Evolutionary conservation across 192 early-diverging fungal species (phyloP).

Genomic region (Entophlyctis luteolus): DNA sequence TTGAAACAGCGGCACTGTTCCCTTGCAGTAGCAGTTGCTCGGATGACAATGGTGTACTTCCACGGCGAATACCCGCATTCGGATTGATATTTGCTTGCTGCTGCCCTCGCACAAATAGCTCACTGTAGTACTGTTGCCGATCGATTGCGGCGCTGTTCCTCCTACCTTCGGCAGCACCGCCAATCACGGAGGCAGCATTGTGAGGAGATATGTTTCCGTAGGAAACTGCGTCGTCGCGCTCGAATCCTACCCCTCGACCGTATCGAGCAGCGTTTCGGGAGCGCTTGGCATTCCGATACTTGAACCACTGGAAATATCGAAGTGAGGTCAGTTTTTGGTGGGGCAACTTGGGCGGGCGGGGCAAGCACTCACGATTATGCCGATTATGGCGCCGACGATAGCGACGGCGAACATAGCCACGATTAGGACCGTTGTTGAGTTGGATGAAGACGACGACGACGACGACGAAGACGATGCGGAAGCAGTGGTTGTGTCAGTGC

Average conservation of each 20-base stretch:
- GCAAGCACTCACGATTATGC: neutral
- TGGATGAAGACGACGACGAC: neutral
- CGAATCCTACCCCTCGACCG: slow-evolving; percentile 10
- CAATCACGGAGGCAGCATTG: too few species aligned
- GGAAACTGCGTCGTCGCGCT: neutral
- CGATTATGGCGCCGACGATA: neutral
- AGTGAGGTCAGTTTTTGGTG: neutral
- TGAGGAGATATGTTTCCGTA: neutral
- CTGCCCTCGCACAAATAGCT: too few species aligned
- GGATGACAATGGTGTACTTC: too few species aligned
- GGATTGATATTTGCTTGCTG: too few species aligned
- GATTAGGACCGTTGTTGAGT: neutral
- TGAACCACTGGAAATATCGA: neutral
- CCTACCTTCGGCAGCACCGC: too few species aligned
- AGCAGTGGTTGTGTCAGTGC: neutral
- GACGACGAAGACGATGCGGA: neutral
- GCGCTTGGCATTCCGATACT: neutral
- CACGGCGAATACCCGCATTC: too few species aligned
- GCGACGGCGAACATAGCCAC: neutral
- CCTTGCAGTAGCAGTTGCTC: too few species aligned
- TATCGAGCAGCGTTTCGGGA: neutral
- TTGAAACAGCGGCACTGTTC: too few species aligned
- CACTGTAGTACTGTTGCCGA: too few species aligned
- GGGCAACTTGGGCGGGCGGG: neutral
- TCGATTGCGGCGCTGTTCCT: too few species aligned